phyloP scores from a whole-genome alignment of 106 monocot genomes.

The Narthecium ossifragum region DNA sequence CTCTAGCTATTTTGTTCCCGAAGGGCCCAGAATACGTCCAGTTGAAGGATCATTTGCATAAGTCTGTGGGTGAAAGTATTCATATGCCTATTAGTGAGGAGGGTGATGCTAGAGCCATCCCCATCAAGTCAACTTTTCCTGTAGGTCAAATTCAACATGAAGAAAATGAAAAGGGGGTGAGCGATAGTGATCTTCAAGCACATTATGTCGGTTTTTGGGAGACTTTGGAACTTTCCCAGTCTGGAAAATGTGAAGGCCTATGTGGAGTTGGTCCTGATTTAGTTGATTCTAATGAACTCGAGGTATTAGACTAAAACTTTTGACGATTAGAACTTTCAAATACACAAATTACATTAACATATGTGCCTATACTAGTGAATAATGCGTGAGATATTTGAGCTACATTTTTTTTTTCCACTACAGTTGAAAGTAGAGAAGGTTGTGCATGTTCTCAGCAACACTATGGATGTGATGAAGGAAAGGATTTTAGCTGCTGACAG shows the following conservation, averaged over 20 bases:
- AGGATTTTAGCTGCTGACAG: neutral
- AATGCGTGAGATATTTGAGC: neutral
- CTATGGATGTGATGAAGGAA: neutral
- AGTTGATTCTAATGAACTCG: neutral
- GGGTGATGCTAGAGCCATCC: neutral
- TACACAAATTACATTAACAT: neutral
- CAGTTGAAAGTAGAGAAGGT: neutral
- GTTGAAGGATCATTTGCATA: neutral
- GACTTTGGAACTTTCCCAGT: neutral
- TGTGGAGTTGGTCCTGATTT: neutral
- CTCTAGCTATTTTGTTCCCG: constrained; percentile 14
- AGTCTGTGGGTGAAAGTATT: neutral
- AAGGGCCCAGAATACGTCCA: neutral
- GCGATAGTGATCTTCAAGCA: neutral
- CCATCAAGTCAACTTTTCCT: neutral
- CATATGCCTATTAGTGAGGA: neutral
- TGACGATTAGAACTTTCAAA: neutral
- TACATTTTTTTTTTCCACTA: neutral
- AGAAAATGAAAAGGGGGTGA: neutral
- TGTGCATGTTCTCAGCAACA: neutral
- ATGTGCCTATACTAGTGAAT: too few species aligned
- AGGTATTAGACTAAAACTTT: neutral
- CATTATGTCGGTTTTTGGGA: neutral
- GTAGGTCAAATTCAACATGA: neutral
- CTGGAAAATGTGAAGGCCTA: neutral